phyloP scores from a whole-genome alignment of 2,329 filamentous ascomycete species.

The Xylariomycetidae sp. region DNA sequence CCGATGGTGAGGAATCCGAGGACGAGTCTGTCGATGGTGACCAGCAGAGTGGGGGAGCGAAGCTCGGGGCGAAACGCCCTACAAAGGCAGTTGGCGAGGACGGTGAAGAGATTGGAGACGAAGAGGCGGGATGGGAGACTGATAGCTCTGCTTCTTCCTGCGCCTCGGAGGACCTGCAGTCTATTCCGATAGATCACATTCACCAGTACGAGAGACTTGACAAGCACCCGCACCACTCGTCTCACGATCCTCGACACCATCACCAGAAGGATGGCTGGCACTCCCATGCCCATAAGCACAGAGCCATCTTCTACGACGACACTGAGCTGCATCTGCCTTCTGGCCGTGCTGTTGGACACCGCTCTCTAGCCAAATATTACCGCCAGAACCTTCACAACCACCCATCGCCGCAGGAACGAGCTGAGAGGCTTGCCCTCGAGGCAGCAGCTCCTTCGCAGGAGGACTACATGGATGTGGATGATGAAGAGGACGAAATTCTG shows the following conservation, averaged over 20 bases:
- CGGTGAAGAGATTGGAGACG: conserved; percentile 49
- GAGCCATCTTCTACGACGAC: conserved; percentile 83
- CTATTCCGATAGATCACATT: conserved; percentile 67
- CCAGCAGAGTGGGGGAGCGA: conserved; percentile 55
- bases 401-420: conserved; percentile 70
- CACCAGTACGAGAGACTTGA: conserved; percentile 67
- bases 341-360: conserved; percentile 83
- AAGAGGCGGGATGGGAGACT: conserved; percentile 87
- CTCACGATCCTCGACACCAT: conserved; percentile 64
- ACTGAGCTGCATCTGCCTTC: conserved; percentile 90
- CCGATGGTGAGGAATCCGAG: conserved; percentile 65
- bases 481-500: conserved; percentile 19
- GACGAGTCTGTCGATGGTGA: conserved; percentile 45
- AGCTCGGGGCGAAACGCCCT: conserved; percentile 57
- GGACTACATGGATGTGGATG: conserved; percentile 32
- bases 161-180: conserved; percentile 76
- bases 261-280: conserved; percentile 73
- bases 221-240: conserved; percentile 70
- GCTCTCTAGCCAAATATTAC: conserved; percentile 81
- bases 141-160: conserved; percentile 86
- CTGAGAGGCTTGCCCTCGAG: conserved; percentile 59
- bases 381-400: conserved; percentile 87
- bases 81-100: conserved; percentile 46
- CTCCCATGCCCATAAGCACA: conserved; percentile 73
- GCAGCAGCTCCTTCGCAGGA: conserved; percentile 19